A percentile compares a stretch with the other conserved stretches of the same genome.
These are phyloP conservation scores for Halophytophthora batemanensis DNA, from an alignment of 352 stramenopile species.

Conservation along the genomic window DNA sequence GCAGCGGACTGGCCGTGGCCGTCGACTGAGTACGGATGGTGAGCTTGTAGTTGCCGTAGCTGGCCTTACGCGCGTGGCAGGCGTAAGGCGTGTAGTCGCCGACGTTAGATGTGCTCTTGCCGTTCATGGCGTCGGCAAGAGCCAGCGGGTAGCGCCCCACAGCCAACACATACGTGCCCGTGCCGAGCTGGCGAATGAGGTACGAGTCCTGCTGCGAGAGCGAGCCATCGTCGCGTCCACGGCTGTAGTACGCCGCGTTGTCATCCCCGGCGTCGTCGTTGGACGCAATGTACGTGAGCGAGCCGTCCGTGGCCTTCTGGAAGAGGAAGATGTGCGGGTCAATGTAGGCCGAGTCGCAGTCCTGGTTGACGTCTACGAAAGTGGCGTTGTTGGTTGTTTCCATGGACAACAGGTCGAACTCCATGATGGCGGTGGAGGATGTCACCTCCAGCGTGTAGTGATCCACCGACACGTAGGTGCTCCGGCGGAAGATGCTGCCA, in stretches of 20 bases:
- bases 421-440: slow-evolving; percentile 37
- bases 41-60: slow-evolving; percentile 71
- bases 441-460: slow-evolving; percentile 51
- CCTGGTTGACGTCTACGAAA: slow-evolving; percentile 52
- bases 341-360: slow-evolving; percentile 75
- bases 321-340: slow-evolving; percentile 65
- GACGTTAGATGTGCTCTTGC: slow-evolving; percentile 31
- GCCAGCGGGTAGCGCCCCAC: slow-evolving; percentile 58
- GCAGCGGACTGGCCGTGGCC: slow-evolving; percentile 22
- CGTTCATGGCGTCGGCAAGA: slow-evolving; percentile 29
- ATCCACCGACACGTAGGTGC: slow-evolving; percentile 52
- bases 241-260: slow-evolving; percentile 33
- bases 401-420: slow-evolving; percentile 68
- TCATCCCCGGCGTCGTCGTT: slow-evolving; percentile 72
- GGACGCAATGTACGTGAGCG: slow-evolving; percentile 36
- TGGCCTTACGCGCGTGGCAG: slow-evolving; percentile 49
- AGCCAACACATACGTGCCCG: slow-evolving; percentile 54
- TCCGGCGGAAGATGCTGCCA: slow-evolving; percentile 54
- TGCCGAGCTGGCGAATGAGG: slow-evolving; percentile 39
- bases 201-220: slow-evolving; percentile 54
- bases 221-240: slow-evolving; percentile 42
- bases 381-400: slow-evolving; percentile 41
- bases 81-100: slow-evolving; percentile 56
- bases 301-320: slow-evolving; percentile 18
- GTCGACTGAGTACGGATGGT: slow-evolving; percentile 50